phyloP scores from a whole-genome alignment of 768 basidiomycete species.

The Macrolepiota albuminosa region DNA sequence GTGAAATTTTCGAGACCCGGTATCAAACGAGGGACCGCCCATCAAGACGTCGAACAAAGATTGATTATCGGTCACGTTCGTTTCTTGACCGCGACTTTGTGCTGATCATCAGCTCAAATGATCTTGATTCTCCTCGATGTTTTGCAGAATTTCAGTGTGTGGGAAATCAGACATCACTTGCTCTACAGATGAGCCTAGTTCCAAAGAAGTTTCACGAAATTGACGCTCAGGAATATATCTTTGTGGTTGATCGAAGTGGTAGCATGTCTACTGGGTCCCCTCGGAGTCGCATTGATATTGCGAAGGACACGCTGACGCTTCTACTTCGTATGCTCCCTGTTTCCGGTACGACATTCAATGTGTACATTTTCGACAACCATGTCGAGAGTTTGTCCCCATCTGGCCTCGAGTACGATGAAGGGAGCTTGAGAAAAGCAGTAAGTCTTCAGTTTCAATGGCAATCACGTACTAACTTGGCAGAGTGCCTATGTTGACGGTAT shows the following conservation, averaged over 20 bases:
- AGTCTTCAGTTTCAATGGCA: constrained; percentile 13
- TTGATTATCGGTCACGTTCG: constrained; percentile 31
- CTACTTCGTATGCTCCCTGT: constrained; percentile 46
- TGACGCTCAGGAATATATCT: constrained; percentile 50
- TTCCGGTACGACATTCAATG: constrained; percentile 43
- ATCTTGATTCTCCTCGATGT: constrained; percentile 49
- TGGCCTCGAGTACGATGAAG: constrained; percentile 29
- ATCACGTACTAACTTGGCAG: constrained; percentile 20
- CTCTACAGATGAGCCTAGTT: constrained; percentile 51
- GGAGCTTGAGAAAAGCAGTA: constrained; percentile 31
- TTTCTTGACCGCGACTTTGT: constrained; percentile 50
- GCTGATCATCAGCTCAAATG: constrained; percentile 41
- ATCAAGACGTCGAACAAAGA: constrained; percentile 37
- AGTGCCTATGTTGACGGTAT: constrained; percentile 34
- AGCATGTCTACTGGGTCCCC: constrained; percentile 37
- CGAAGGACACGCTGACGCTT: constrained; percentile 41
- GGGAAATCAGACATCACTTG: constrained; percentile 28
- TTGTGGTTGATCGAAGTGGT: constrained; percentile 54
- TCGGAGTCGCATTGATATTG: constrained; percentile 33
- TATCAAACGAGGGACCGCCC: constrained; percentile 29
- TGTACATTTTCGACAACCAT: constrained; percentile 46
- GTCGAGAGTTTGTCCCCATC: constrained; percentile 28
- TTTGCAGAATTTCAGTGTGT: constrained; percentile 42
- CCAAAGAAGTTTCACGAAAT: constrained; percentile 43
- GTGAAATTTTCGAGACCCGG: constrained; percentile 24